Evolutionary conservation across 1,139 yeast genomes (phyloP).

Genomic region (Magnusiomyces paraingens): DNA sequence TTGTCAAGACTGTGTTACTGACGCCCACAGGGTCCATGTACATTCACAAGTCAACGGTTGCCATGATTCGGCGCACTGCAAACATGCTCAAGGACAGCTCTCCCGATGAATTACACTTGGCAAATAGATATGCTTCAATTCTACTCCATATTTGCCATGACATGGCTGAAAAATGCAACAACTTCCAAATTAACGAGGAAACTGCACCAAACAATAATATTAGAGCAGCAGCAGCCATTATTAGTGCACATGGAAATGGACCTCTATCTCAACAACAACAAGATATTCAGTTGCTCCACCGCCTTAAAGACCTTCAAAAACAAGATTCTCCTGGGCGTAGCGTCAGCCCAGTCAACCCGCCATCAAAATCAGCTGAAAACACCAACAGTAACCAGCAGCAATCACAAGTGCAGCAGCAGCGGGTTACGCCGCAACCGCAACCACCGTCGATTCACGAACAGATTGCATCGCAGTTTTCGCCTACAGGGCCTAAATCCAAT

Average conservation of each 20-base stretch:
- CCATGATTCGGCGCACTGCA: constrained; percentile 66
- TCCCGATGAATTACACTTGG: constrained; percentile 82
- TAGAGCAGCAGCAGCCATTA: background rate
- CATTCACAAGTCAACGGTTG: constrained; percentile 54
- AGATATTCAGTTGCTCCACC: background rate
- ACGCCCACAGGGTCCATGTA: constrained; percentile 41
- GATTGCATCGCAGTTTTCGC: too few relatives aligned
- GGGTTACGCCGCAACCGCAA: background rate
- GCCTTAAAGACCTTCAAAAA: background rate
- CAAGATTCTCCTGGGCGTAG: too few relatives aligned
- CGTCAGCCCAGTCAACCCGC: background rate
- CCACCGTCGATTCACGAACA: too few relatives aligned
- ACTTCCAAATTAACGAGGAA: background rate
- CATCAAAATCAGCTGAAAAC: background rate
- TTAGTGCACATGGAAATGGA: background rate
- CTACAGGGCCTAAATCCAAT: background rate
- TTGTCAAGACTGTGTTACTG: constrained; percentile 65
- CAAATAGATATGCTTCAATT: constrained; percentile 75
- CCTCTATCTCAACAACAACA: background rate
- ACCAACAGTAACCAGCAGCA: background rate
- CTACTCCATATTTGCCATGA: constrained; percentile 73
- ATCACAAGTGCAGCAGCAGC: background rate
- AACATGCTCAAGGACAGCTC: constrained; percentile 72
- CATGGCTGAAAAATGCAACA: constrained; percentile 13
- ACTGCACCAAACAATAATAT: background rate